Evolutionary conservation across 768 basidiomycete species (phyloP), one percentile per base, ranked within the genome.

Genomic region (Tylopilus rubrobrunneus): DNA sequence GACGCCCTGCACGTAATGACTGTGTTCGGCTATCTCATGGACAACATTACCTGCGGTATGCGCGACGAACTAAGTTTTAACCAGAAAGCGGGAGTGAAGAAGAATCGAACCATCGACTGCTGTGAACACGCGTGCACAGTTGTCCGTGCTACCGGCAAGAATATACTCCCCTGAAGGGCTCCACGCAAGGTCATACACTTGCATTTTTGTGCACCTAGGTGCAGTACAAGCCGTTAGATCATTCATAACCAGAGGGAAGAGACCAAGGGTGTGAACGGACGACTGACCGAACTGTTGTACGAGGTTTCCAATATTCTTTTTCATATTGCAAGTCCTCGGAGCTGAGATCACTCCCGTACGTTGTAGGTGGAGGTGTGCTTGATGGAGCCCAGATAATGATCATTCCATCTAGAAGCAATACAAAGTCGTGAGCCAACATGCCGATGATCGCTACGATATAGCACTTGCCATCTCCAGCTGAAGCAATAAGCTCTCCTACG

Each of bases 131-230:
- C 92, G 76, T 0, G 96, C 95, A 6, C 86, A 87, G 60, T 98
- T 98, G 70, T 99, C 97, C 8, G 96, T 98, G 67, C 92, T 93
- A 5, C 97, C 97, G n/a, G 93, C 87, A 41, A 99, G 80, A 53
- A 99, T 82, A 59, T 91, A 96, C 58, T 95, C 91, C 31, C 96
- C 93, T 17, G 88, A 87, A 0, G 97, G 97, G 60, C 91, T 93
- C 97, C 97, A 99, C 0, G 94, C 92, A 25, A 99, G 76, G 65
- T 99, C 97, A 69, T 99, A 99, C 7, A 98, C 93, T 69, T 98
- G 93, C 83, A 95, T 92, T 5, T 87, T 86, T 2, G 93, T 91
- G 60, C 91, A 92, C 53, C 94, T 96, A 64, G n/a, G 43, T 21
- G 27, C 41, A 28, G 17, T 9, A 15, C 29, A 51, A 4, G 29